Evolutionary conservation across 352 stramenopile genomes (phyloP), one percentile per base, ranked within the genome.

Genomic region (Globisporangium nagaii): DNA sequence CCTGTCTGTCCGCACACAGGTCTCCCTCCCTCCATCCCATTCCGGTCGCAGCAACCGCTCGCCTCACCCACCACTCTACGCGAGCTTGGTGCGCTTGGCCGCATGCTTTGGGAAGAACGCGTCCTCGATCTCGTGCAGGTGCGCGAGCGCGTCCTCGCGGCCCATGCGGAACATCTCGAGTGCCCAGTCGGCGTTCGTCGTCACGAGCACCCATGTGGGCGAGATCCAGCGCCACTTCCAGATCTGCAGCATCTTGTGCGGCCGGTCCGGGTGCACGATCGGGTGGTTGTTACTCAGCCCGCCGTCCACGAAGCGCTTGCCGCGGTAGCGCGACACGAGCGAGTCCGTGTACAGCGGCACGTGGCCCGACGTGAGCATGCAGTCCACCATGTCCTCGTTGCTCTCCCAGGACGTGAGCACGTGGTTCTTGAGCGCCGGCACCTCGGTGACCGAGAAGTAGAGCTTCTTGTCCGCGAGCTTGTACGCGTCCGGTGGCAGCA

Each of bases 331-430:
- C 39, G 71, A 68, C 43, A 80, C 59, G 22, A 89, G 65, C 47
- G 77, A 80, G 27, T 72, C 84, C 59, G 73, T 88, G 71, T 90
- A 93, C 12, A 90, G 41, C 42, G 78, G 80, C 25, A 90, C 74
- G 57, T 90, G 79, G 4, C 66, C 73, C 11, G 78, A 90, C 22
- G 75, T 86, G 35, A 90, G 59, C 78, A 93, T 93, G 50, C 75
- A 73, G 68, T 93, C 79, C 17, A 90, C 66, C 75, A 90, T 87
- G 36, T 93, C 82, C 62, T 90, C 79, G 53, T 90, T 93, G 60
- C 65, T 78, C n/a, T 65, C 60, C 68, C 77, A 93, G 17, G 70
- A 68, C 12, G 78, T 90, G 35, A 90, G 56, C 37, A 90, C 62
- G 60, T 90, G 75, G 59, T 93, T 93, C 55, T 71, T 60, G 24